These are phyloP conservation scores for Beta lomatogona DNA, from an alignment of 179 eudicot genomes.

Conservation along the genomic window DNA sequence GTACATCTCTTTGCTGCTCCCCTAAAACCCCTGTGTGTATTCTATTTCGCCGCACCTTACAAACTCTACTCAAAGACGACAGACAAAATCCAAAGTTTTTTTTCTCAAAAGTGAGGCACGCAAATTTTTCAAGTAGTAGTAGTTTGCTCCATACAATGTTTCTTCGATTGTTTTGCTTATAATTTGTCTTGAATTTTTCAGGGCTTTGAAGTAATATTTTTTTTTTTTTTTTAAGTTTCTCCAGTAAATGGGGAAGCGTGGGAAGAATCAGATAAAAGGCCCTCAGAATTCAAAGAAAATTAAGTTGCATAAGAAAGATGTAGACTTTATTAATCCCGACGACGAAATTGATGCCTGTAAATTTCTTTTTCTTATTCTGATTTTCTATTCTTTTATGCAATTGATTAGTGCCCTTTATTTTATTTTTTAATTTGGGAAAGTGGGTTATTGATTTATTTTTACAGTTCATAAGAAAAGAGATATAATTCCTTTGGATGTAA, in stretches of 20 bases:
- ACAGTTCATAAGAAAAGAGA: conserved; percentile 97
- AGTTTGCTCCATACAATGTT: background rate
- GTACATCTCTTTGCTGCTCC: background rate
- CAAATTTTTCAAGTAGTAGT: background rate
- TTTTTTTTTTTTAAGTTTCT: too few species aligned
- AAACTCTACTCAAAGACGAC: background rate
- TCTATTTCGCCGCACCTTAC: conserved; percentile 7
- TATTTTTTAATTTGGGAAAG: background rate
- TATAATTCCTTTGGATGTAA: conserved; percentile 67
- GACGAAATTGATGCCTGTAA: conserved; percentile 93
- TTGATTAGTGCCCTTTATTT: background rate
- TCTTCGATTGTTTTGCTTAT: background rate
- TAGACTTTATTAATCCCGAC: conserved; percentile 39
- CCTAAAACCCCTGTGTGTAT: background rate
- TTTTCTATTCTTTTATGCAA: background rate
- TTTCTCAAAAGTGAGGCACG: background rate
- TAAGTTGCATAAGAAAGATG: conserved; percentile 32
- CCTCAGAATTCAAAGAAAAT: conserved; percentile 41
- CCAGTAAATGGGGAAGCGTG: conserved; percentile 44
- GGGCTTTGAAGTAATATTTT: background rate
- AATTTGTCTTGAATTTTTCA: background rate
- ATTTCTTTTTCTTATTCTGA: background rate
- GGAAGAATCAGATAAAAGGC: conserved; percentile 44
- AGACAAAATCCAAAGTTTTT: background rate
- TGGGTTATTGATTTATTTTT: conserved; percentile 10